Conservation (phyloP, 371 early-diverging fungal species). For the Mycotypha africana region DNA sequence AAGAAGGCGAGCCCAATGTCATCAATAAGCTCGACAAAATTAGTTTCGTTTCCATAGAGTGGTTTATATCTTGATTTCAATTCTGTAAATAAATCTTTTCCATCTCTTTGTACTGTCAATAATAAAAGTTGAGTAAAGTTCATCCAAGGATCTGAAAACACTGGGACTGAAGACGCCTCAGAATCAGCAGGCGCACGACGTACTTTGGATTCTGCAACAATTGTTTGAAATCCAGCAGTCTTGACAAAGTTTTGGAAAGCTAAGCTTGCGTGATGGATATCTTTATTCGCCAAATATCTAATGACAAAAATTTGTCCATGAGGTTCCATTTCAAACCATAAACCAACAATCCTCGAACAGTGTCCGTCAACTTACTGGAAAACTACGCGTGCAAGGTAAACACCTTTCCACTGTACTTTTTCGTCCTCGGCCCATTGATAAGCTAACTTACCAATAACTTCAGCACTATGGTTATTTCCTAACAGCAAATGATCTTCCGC, state of each 20-base stretch:
- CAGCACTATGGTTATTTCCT: constrained; percentile 77
- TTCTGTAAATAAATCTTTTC: constrained; percentile 52
- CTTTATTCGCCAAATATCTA: constrained; percentile 58
- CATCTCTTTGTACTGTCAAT: constrained; percentile 64
- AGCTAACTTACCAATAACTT: constrained; percentile 64
- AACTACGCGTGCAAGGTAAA: constrained; percentile 74
- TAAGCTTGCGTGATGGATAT: constrained; percentile 66
- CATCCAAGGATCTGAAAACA: constrained; percentile 57
- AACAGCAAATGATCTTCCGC: constrained; percentile 75
- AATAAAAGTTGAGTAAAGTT: constrained; percentile 70
- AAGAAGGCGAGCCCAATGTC: constrained; percentile 66
- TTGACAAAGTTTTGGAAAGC: constrained; percentile 60
- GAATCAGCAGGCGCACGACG: constrained; percentile 33
- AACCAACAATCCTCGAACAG: too few species aligned
- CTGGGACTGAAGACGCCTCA: constrained; percentile 24
- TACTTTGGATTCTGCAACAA: constrained; percentile 25
- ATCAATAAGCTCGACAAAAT: constrained; percentile 51
- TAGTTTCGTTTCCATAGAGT: constrained; percentile 27
- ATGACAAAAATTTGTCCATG: too few species aligned
- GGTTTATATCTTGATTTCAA: constrained; percentile 51
- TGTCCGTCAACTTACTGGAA: constrained; percentile 65
- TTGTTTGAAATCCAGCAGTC: constrained; percentile 19
- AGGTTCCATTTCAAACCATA: too few species aligned
- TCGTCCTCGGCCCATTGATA: constrained; percentile 69
- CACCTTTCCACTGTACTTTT: constrained; percentile 52